Evolutionary conservation across 306 rosid genomes (phyloP).

Genomic region (Acacia melanoxylon): DNA sequence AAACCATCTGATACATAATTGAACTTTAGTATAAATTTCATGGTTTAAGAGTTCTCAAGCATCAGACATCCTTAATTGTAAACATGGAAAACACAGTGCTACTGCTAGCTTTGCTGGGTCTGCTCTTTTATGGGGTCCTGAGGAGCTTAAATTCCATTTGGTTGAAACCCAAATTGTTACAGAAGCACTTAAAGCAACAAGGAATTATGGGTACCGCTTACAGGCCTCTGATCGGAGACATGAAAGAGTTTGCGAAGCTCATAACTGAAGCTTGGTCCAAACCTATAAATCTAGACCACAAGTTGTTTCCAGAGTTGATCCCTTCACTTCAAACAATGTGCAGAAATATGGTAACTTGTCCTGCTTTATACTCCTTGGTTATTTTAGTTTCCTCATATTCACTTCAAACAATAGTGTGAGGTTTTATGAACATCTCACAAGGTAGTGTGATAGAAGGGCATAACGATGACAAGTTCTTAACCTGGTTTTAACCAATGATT

Average conservation of each 20-base stretch:
- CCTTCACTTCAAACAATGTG: constrained; percentile 35
- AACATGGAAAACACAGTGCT: constrained; percentile 36
- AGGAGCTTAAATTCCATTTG: constrained; percentile 40
- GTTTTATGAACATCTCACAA: neutral
- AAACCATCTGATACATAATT: neutral
- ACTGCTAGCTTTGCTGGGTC: constrained; percentile 22
- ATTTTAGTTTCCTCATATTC: neutral
- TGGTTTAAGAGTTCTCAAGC: neutral
- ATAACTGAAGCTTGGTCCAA: constrained; percentile 53
- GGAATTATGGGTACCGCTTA: constrained; percentile 53
- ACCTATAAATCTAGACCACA: constrained; percentile 46
- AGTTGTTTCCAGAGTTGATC: constrained; percentile 48
- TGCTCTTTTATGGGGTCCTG: constrained; percentile 38
- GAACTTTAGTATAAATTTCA: constrained; percentile 6
- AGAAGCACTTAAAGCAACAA: constrained; percentile 41
- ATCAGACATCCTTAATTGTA: neutral
- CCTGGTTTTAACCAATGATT: neutral
- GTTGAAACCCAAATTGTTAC: constrained; percentile 55
- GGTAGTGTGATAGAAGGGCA: neutral
- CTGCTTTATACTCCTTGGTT: neutral
- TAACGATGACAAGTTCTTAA: neutral
- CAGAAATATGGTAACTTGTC: constrained; percentile 41
- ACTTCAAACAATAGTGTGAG: neutral
- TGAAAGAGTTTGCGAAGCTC: constrained; percentile 42
- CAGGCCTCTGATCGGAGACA: constrained; percentile 51